Percentiles rank a stretch among this genome's conserved stretches.
These are phyloP conservation scores for Monosporascus cannonballus DNA, from an alignment of 2,329 filamentous ascomycete species.

Conservation along the genomic window DNA sequence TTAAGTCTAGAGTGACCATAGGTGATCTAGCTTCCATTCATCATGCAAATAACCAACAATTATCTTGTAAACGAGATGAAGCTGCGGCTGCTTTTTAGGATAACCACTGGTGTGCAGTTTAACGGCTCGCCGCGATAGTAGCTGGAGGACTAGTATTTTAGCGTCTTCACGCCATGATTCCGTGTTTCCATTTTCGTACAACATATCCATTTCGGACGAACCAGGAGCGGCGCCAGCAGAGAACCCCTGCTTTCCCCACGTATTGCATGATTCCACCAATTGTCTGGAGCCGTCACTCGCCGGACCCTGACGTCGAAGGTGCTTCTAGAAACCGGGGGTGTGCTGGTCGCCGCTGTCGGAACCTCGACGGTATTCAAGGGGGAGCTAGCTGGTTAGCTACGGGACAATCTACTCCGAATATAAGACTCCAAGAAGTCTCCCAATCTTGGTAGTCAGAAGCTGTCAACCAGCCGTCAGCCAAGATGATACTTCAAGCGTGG, in stretches of 20 bases:
- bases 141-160: neutral
- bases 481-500: conserved; percentile 18
- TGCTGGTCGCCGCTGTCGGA: no score
- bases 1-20: neutral
- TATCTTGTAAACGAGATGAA: neutral
- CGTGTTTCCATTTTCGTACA: neutral
- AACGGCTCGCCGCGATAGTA: neutral
- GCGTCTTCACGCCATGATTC: neutral
- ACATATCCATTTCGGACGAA: neutral
- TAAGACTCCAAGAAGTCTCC: neutral
- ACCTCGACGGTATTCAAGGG: no score
- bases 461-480: conserved; percentile 1
- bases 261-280: conserved; percentile 8
- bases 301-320: neutral
- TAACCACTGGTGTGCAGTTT: neutral
- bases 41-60: neutral
- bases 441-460: neutral
- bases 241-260: conserved; percentile 1
- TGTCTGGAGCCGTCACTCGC: neutral
- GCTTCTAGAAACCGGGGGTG: no score
- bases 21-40: neutral
- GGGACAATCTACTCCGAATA: no score
- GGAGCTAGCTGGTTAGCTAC: no score
- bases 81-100: neutral
- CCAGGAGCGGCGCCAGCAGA: neutral